Evolutionary conservation across 2,329 filamentous ascomycete species (phyloP).

Genomic region (Periconia sp.): DNA sequence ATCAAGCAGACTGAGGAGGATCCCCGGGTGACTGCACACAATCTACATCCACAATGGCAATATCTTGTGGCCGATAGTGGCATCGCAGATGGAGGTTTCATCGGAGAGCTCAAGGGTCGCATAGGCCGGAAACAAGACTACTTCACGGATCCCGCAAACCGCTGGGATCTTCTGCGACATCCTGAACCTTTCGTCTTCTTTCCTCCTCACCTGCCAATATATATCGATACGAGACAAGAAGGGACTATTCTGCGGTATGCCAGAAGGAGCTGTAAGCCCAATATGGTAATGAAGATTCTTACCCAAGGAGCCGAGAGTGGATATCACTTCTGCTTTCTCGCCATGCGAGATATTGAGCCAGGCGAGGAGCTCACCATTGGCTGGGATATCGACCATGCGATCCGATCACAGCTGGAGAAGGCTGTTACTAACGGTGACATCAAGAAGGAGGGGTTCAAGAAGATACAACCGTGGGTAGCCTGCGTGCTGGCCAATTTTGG

Average conservation of each 20-base stretch:
- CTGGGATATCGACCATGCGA: constrained; percentile 54
- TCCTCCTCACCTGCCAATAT: constrained; percentile 83
- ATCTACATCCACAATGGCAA: constrained; percentile 69
- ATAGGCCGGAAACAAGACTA: constrained; percentile 53
- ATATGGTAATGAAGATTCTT: constrained; percentile 84
- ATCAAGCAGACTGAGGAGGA: constrained; percentile 57
- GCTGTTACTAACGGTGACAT: constrained; percentile 64
- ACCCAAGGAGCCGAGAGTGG: constrained; percentile 66
- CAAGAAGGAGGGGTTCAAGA: constrained; percentile 59
- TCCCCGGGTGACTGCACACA: constrained; percentile 51
- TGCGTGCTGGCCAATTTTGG: constrained; percentile 75
- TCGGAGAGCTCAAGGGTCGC: constrained; percentile 70
- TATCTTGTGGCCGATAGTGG: constrained; percentile 59
- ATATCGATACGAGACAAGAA: constrained; percentile 87
- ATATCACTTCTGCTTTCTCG: constrained; percentile 92
- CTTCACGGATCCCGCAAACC: constrained; percentile 47
- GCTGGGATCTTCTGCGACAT: constrained; percentile 52
- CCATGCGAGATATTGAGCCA: constrained; percentile 74
- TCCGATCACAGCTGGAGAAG: constrained; percentile 60
- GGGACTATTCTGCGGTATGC: constrained; percentile 85
- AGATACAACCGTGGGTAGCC: constrained; percentile 67
- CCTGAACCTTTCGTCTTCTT: constrained; percentile 62
- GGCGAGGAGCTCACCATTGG: constrained; percentile 68
- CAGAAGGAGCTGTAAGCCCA: constrained; percentile 88
- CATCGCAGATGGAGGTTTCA: constrained; percentile 56